Conservation (phyloP, 441 rosid species). For the Pelargonium myrrhifolium region DNA sequence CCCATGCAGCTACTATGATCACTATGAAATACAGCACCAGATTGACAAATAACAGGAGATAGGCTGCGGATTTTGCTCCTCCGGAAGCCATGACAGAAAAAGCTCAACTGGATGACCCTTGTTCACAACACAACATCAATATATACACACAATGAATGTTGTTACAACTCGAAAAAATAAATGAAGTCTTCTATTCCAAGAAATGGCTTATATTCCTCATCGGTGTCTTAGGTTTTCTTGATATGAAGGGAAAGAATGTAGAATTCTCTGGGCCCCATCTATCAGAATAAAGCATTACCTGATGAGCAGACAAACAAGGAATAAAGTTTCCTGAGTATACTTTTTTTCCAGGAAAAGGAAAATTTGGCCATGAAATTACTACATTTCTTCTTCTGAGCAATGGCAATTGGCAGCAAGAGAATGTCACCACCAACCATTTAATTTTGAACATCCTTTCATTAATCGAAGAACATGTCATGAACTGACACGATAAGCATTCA, state of each 20-base stretch:
- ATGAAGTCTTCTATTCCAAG: constrained; percentile 25
- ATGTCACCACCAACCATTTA: not conserved
- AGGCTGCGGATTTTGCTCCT: constrained; percentile 54
- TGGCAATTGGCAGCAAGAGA: not conserved
- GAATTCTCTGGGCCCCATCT: constrained; percentile 1
- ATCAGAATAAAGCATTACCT: constrained; percentile 20
- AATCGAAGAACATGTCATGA: not conserved
- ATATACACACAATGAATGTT: constrained; percentile 12
- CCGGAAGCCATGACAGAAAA: constrained; percentile 51
- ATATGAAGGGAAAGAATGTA: constrained; percentile 27
- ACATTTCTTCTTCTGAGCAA: not conserved
- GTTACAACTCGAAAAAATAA: not conserved
- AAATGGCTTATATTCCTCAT: constrained; percentile 34
- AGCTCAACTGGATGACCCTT: constrained; percentile 14
- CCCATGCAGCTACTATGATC: constrained; percentile 62
- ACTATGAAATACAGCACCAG: constrained; percentile 55
- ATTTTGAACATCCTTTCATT: not conserved
- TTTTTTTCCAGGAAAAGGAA: not conserved
- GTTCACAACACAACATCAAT: constrained; percentile 14
- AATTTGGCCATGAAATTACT: not conserved
- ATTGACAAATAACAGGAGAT: constrained; percentile 51
- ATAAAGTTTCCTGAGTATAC: constrained; percentile 16
- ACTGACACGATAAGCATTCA: not conserved
- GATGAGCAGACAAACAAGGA: constrained; percentile 22
- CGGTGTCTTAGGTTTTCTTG: constrained; percentile 20